These are phyloP conservation scores for Juncus effusus DNA, from an alignment of 176 grass and related monocot species.

Conservation along the genomic window DNA sequence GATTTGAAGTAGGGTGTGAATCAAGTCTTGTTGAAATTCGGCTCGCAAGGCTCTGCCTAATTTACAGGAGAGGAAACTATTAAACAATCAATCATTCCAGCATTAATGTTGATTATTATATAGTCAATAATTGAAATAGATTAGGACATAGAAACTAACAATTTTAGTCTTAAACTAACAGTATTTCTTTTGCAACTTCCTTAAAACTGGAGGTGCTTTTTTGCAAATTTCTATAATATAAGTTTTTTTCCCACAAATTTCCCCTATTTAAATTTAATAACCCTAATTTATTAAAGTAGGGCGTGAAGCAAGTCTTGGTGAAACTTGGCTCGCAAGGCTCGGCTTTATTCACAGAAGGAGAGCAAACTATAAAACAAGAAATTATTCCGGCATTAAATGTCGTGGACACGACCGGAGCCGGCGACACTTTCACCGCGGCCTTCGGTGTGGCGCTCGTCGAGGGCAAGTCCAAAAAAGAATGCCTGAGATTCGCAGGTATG, in stretches of 20 bases:
- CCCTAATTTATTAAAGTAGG: slow-evolving; percentile 29
- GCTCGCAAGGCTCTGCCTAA: slow-evolving; percentile 75
- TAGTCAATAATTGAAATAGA: no score
- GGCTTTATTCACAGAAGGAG: slow-evolving; percentile 83
- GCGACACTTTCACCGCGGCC: slow-evolving; percentile 93
- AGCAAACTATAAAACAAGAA: slow-evolving; percentile 55
- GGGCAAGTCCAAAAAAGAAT: slow-evolving; percentile 69
- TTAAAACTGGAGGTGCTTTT: no score
- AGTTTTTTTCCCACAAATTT: no score
- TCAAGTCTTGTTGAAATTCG: slow-evolving; percentile 87
- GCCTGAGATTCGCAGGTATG: slow-evolving; percentile 88
- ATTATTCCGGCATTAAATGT: slow-evolving; percentile 69
- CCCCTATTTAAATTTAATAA: no score
- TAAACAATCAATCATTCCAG: slow-evolving; percentile 60
- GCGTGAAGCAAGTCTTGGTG: slow-evolving; percentile 73
- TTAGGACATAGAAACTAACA: no score
- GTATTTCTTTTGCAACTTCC: no score
- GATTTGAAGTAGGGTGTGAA: slow-evolving; percentile 59
- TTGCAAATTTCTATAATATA: no score
- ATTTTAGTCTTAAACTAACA: no score
- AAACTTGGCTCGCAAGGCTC: slow-evolving; percentile 91
- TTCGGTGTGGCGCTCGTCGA: slow-evolving; percentile 90
- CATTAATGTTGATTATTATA: no score
- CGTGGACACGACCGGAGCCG: slow-evolving; percentile 83
- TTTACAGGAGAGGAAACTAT: slow-evolving; percentile 75